Evolutionary conservation across 495 filamentous ascomycete species (phyloP).

Genomic region (Haplographium delicatum): DNA sequence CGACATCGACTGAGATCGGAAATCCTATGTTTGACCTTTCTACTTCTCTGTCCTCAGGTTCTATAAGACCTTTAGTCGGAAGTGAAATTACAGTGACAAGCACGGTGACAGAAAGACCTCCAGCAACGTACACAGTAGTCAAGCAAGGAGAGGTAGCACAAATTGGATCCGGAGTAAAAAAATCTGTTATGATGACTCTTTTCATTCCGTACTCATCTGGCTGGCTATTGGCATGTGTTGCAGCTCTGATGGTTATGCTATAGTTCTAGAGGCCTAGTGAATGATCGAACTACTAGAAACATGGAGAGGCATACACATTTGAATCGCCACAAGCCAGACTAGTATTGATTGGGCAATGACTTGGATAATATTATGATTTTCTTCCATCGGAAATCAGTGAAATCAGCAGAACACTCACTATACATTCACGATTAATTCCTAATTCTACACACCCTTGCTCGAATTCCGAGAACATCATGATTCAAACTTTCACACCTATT

Average conservation of each 20-base stretch:
- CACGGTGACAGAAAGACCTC: conserved; percentile 24
- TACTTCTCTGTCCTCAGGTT: neutral
- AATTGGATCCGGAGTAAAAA: conserved; percentile 1
- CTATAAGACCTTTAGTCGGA: neutral
- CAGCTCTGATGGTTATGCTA: conserved; percentile 13
- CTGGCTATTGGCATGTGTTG: conserved; percentile 7
- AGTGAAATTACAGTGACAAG: conserved; percentile 8
- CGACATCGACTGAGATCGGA: neutral
- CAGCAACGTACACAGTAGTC: conserved; percentile 21
- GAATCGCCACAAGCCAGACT: no score
- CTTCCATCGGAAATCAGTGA: no score
- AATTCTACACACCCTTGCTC: no score
- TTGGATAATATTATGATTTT: no score
- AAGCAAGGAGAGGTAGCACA: conserved; percentile 22
- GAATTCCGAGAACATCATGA: no score
- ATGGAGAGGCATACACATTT: no score
- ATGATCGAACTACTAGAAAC: no score
- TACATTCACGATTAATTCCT: no score
- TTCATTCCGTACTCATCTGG: conserved; percentile 15
- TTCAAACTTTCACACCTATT: no score
- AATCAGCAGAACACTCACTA: no score
- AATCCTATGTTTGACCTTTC: neutral
- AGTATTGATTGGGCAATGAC: no score
- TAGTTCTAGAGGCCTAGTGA: no score
- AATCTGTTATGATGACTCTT: conserved; percentile 1